A percentile compares a stretch with the other conserved stretches of the same genome.
Evolutionary conservation across 2,329 filamentous ascomycete species (phyloP).

Genomic region (Blastomyces silverae): DNA sequence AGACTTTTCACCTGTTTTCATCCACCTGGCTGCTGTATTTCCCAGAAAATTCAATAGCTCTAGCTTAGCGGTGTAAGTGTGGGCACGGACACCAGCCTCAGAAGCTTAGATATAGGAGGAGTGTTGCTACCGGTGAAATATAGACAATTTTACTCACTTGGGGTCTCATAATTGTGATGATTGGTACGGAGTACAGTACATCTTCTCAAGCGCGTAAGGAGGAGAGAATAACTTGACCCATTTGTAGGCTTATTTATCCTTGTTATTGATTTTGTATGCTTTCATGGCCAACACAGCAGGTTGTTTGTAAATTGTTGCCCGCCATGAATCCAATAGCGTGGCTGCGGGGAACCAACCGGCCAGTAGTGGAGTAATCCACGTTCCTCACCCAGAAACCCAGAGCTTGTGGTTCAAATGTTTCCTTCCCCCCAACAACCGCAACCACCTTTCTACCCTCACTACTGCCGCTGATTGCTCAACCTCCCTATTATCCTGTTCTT

Average conservation of each 20-base stretch:
- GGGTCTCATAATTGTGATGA: background rate
- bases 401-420: background rate
- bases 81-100: background rate
- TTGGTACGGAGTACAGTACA: no score
- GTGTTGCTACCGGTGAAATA: background rate
- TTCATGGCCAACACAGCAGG: background rate
- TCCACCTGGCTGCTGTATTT: background rate
- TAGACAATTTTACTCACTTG: background rate
- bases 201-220: background rate
- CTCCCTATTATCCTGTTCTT: conserved; percentile 18
- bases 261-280: background rate
- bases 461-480: background rate
- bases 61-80: background rate
- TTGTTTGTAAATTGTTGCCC: background rate
- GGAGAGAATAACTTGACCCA: background rate
- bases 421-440: background rate
- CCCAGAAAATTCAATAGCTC: background rate
- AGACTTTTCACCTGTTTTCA: background rate
- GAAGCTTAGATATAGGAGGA: background rate
- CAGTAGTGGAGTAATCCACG: background rate
- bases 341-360: conserved; percentile 6
- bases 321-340: background rate
- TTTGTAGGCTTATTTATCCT: background rate
- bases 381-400: conserved; percentile 1
- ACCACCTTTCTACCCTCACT: background rate